Base-by-base conservation (phyloP, 2,329 filamentous ascomycete species). In the Pyrenochaeta sp. region DNA sequence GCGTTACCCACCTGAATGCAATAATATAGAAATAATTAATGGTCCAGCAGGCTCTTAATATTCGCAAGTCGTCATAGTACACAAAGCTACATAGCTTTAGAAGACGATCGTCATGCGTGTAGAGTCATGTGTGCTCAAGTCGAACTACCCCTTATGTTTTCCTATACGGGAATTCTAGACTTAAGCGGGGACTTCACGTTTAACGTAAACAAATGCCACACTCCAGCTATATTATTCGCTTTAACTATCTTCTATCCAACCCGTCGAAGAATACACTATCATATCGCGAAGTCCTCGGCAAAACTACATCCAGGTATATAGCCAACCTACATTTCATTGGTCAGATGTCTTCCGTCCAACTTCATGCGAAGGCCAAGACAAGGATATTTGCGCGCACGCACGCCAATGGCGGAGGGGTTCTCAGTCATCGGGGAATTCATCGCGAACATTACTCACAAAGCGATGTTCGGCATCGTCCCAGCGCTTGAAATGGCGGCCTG, bases 391-490 rank as follows among this genome's bases (percentile, higher is more conserved):
- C 19, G 9, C 28, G 9, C 28, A 30, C 28, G 28, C 28, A 9
- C 28, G 28, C 28, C 28, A 30, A 47, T 2, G 45, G 30, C 6
- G 12, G 30, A 27, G 19, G 19, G 8, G 9, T 34, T 12, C 28
- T 62, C 55, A 97, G 77, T 96, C 92, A 72, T 97, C 90, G 0
- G 94, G 94, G 77, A 93, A 97, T 71, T 93, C 88, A 67, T 96
- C 91, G 66, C 79, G 79, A 52, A 91, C 82, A 76, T 97, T 98
- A 67, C 92, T 96, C 32, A 97, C 84, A 79, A 98, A 99, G 3
- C 79, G 82, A 65, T 87, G 87, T 0, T 78, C 82, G 34, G 80
- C 80, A 4, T 76, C 72, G 77, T 97, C 91, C 83, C 93, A 98
- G 42, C 92, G 84, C 77, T 92, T 96, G 77, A 99, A 98, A 76